Base-by-base conservation (phyloP, 176 grass and related monocot genomes). In the Phoenix roebelenii region DNA sequence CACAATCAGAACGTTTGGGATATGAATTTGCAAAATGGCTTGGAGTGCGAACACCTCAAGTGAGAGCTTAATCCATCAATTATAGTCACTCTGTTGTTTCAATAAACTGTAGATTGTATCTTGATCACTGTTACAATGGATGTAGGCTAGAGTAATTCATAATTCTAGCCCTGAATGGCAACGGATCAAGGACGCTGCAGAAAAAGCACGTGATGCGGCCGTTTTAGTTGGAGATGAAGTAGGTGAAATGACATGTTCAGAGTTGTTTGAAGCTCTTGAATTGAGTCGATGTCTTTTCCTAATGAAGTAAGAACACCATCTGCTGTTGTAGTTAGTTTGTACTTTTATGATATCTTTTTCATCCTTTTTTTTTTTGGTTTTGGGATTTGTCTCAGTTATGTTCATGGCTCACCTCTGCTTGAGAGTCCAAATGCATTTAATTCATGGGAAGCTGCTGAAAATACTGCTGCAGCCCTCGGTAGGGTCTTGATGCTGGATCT, bases 251-350 rank as follows among this genome's bases (percentile, higher is more conserved):
- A 87, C 84, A 29, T 97, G 93, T 73, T 91, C 81, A 23, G 93
- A 97, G 56, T 78, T 97, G 48, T 30, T 91, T 72, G 92, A 97
- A 91, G 87, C 93, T 78, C 87, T 97, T 80, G 83, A 97, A 67
- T 70, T 97, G 66, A 85, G 93, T 73, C 83, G 84, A 61, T 97
- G 93, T 35, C 87, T 97, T 76, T 83, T 97, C 66, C 79, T 97
- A 76, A 91, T 97, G 93, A 97, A 89, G 92, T 97, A 91, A 49
- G 60, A 15, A 19, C 24, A 61, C 29, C 30, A 61, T 54, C 25
- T 73, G 22, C 7, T 10, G 18, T 10, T 22, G 6, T 18, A 56
- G 54, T 22, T 7, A 22, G 22, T 56, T 56, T 7, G 19, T 56
- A 9, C 54, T 22, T 56, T 18, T 56, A 44, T 44, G 35, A 44